Base-by-base conservation (phyloP, 768 basidiomycete species). In the Leucocoprinus leucothites region DNA sequence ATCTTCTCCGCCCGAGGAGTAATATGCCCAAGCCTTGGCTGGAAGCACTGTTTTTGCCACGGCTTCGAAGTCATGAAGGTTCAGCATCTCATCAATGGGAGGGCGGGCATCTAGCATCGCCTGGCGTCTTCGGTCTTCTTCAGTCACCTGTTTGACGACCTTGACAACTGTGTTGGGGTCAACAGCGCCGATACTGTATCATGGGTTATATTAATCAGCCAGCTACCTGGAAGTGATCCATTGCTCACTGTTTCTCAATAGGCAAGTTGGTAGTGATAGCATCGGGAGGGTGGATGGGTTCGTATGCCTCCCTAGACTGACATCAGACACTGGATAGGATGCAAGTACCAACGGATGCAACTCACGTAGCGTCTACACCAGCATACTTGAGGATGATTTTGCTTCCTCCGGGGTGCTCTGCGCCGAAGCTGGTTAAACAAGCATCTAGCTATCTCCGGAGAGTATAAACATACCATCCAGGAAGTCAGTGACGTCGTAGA, bases 21-120 rank as follows among this genome's bases (percentile, higher is more conserved):
- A 95, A 67, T 95, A 95, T 8, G 94, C 95, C 95, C 95, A 97
- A 0, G 92, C 92, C 66, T 92, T 91, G 31, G 87, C 85, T 1
- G 85, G 73, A 75, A 98, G 85, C 9, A 91, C 86, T 61, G 76
- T 74, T 68, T 81, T 88, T 5, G 93, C 94, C 46, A 98, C 85
- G 14, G 89, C 81, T 78, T 98, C 95, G 63, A 98, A 96, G 69
- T 98, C 95, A 69, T 98, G 94, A 63, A 98, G 70, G 64, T 89
- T 95, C 21, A 98, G 74, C 44, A 96, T 85, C 68, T 90, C 89
- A 44, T 79, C 79, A 14, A 97, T 74, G 1, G 83, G 77, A 6
- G 94, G 93, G 49, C 89, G 79, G n/a, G 81, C 77, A 21, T 76
- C 71, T 25, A 88, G 64, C 19, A 87, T 79, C 9, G 78, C 76